Evolutionary conservation across 2,329 filamentous ascomycete species (phyloP).

Genomic region (Aspergillus arachidicola): DNA sequence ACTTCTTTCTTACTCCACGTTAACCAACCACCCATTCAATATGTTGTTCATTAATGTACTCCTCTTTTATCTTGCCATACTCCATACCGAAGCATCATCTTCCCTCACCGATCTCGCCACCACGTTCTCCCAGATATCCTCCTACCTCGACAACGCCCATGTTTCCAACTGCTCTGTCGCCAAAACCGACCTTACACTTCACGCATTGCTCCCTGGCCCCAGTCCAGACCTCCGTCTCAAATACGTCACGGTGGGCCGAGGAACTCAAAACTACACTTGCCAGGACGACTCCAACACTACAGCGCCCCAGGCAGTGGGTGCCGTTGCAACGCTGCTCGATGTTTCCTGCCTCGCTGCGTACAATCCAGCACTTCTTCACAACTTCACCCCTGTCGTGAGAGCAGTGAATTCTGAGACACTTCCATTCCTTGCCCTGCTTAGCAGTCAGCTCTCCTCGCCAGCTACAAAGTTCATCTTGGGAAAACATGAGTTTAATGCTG

Average conservation of each 20-base stretch:
- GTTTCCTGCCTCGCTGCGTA: constrained; percentile 41
- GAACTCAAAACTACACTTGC: constrained; percentile 57
- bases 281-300: constrained; percentile 23
- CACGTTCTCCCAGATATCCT: constrained; percentile 2
- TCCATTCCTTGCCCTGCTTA: constrained; percentile 25
- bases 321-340: constrained; percentile 50
- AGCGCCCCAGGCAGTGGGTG: constrained; percentile 44
- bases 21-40: background rate
- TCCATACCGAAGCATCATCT: background rate
- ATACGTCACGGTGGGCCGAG: constrained; percentile 50
- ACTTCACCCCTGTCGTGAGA: constrained; percentile 27
- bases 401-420: constrained; percentile 30
- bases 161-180: constrained; percentile 25
- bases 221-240: constrained; percentile 37
- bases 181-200: constrained; percentile 29
- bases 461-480: constrained; percentile 34
- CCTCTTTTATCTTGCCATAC: constrained; percentile 1
- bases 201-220: constrained; percentile 15
- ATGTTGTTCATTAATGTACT: background rate
- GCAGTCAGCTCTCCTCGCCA: constrained; percentile 19
- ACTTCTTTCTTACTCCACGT: background rate
- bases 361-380: constrained; percentile 30
- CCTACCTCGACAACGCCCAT: background rate
- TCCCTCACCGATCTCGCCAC: background rate
- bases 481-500: constrained; percentile 38